phyloP scores from a whole-genome alignment of 2,329 filamentous ascomycete species.

The Aspergillus intermedius region DNA sequence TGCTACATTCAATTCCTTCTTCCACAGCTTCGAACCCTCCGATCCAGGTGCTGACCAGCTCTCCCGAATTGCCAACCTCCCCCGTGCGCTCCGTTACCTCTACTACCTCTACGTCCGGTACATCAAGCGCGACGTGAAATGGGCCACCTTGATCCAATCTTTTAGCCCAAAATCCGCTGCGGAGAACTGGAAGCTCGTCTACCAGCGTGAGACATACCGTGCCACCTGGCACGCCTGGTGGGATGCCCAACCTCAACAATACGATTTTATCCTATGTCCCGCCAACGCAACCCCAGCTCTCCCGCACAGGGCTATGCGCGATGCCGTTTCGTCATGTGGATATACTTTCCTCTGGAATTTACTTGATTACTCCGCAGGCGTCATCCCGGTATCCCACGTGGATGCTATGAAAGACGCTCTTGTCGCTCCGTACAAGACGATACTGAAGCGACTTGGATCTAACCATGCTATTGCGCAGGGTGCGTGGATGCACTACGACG shows the following conservation, averaged over 20 bases:
- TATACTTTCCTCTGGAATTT: conserved; percentile 94
- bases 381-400: conserved; percentile 80
- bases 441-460: conserved; percentile 30
- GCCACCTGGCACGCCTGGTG: conserved; percentile 79
- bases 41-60: conserved; percentile 73
- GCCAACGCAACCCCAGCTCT: conserved; percentile 86
- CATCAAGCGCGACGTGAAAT: conserved; percentile 65
- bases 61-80: conserved; percentile 64
- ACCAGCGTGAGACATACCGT: conserved; percentile 69
- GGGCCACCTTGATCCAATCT: conserved; percentile 68
- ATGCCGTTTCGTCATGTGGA: conserved; percentile 77
- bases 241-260: conserved; percentile 59
- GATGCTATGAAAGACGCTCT: conserved; percentile 64
- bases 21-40: conserved; percentile 69
- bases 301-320: conserved; percentile 78
- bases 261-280: conserved; percentile 77
- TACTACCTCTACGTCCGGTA: conserved; percentile 89
- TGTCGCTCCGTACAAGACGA: conserved; percentile 40
- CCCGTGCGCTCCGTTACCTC: conserved; percentile 69
- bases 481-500: conserved; percentile 81
- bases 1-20: conserved; percentile 68
- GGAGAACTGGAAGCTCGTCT: conserved; percentile 78
- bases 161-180: conserved; percentile 68
- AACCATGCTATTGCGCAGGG: conserved; percentile 75
- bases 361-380: conserved; percentile 79